Evolutionary conservation across 176 grass and related monocot species (phyloP).

Genomic region (Calamus simplicifolius): DNA sequence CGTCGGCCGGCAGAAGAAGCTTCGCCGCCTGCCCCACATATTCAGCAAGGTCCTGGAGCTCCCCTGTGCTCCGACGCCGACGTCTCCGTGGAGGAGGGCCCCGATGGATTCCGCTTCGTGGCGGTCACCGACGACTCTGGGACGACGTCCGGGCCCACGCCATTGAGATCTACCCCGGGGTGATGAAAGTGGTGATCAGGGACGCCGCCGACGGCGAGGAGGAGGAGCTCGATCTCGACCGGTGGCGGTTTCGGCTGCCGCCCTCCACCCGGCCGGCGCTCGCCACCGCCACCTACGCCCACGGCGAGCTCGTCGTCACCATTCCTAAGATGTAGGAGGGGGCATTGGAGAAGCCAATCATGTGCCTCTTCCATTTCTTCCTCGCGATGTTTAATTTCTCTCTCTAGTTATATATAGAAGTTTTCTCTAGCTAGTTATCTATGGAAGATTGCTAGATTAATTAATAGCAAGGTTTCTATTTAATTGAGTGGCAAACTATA

Average conservation of each 20-base stretch:
- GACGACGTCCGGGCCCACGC: conserved; percentile 50
- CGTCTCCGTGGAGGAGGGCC: conserved; percentile 67
- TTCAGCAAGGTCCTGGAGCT: conserved; percentile 95
- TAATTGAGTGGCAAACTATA: too few relatives aligned
- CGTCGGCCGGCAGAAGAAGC: conserved; percentile 56
- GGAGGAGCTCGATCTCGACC: conserved; percentile 68
- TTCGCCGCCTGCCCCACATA: conserved; percentile 87
- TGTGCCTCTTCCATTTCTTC: not conserved
- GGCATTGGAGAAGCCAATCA: not conserved
- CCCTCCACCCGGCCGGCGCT: conserved; percentile 69
- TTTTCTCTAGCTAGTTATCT: conserved; percentile 1
- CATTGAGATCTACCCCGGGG: conserved; percentile 84
- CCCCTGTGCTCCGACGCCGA: conserved; percentile 77
- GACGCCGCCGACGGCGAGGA: conserved; percentile 22
- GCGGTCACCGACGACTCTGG: conserved; percentile 41
- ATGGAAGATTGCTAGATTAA: too few relatives aligned
- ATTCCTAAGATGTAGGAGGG: conserved; percentile 48
- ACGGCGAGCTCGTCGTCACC: conserved; percentile 82
- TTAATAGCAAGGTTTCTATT: too few relatives aligned
- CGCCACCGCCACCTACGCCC: conserved; percentile 70
- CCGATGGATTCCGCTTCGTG: conserved; percentile 68
- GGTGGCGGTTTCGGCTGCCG: conserved; percentile 88
- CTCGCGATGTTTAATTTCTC: not conserved
- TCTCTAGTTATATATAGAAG: not conserved
- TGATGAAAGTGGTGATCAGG: conserved; percentile 76